Base-by-base conservation (phyloP, 2,329 filamentous ascomycete genomes). In the Teratosphaeria destructans region DNA sequence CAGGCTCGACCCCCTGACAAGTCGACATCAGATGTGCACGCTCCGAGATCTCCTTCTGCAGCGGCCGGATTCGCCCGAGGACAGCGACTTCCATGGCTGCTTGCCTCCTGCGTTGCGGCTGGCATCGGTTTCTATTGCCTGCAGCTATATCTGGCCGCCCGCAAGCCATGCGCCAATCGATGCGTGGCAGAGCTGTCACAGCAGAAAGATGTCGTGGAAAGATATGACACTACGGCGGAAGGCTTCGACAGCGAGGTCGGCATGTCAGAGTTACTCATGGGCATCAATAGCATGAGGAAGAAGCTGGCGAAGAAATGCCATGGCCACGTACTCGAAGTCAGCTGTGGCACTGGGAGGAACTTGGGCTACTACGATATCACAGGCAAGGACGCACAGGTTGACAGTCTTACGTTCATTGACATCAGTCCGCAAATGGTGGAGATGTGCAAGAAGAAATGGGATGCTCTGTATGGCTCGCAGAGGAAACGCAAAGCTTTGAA, bases 261-360 rank as follows among this genome's bases (percentile, higher is more conserved):
- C 58, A 66, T 72, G 19, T 74, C 74, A 5, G 78, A 81, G 63
- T 71, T 65, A 60, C 62, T 78, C 39, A 73, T 75, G 62, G 71
- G 77, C 26, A 65, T 80, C 57, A 75, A 69, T 29, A 66, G 65
- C 53, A 70, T 72, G 56, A 73, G 78, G 56, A 73, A 73, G 62
- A 67, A 72, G 61, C 68, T 81, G 29, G 72, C 73, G 3, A 61
- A 65, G 39, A 69, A 71, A 64, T 78, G 75, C 59, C 67, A 65
- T 12, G 78, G 78, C 0, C 71, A 81, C 67, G 78, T 81, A 14
- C 65, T 80, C 39, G 78, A 81, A 66, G 76, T 76, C 14, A 75
- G 76, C 23, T 78, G 77, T 54, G 78, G 78, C 6, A 80, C 78
- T 0, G 78, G 78, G 16, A 71, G 78, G 62, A 80, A 80, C 61